phyloP scores from a whole-genome alignment of 345 rosid species.

The Cardamine occulta region DNA sequence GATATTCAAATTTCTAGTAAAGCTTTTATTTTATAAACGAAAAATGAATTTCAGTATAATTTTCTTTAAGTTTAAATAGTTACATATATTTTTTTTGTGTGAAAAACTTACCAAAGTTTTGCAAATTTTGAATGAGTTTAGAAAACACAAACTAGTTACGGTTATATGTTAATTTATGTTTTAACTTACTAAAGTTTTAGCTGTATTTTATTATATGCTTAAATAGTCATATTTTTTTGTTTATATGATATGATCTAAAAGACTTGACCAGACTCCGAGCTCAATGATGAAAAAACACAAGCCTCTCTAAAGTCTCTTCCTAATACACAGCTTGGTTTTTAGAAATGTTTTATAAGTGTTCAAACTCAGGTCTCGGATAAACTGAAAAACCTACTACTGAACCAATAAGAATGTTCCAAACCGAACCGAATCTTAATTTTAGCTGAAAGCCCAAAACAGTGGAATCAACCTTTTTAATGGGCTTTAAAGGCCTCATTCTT shows the following conservation, averaged over 20 bases:
- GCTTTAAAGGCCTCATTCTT: conserved; percentile 31
- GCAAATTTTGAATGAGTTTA: background rate
- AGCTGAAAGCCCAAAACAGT: background rate
- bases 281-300: background rate
- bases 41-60: no score
- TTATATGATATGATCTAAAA: background rate
- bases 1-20: background rate
- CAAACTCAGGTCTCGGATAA: background rate
- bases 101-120: background rate
- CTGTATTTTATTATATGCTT: background rate
- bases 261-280: background rate
- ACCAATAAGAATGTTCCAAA: background rate
- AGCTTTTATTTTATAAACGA: background rate
- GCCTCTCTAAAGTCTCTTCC: background rate
- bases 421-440: background rate
- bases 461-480: background rate
- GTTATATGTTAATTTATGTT: background rate
- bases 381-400: background rate
- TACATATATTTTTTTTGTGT: background rate
- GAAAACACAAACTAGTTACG: background rate
- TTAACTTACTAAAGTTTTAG: background rate
- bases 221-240: background rate
- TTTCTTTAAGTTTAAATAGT: background rate
- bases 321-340: background rate
- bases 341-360: background rate